Base-by-base conservation (phyloP, 75 land plant genomes). In the Larix kaempferi region DNA sequence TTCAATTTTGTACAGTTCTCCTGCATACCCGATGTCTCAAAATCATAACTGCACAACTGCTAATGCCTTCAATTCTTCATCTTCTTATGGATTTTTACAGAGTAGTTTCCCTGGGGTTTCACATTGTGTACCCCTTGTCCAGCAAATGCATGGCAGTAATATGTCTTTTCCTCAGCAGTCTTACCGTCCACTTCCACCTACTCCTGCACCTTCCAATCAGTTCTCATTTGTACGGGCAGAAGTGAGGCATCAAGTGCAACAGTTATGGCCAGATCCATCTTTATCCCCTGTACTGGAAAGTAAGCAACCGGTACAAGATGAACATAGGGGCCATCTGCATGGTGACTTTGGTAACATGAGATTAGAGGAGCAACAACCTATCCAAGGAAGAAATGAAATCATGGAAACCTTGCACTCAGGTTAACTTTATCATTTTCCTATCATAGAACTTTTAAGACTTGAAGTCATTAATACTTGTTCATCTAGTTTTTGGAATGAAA, bases 211-310 rank as follows among this genome's bases (percentile, higher is more conserved):
- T 55, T 78, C 92, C 81, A 86, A 82, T 86, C 90, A 90, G 33
- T 90, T 88, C 64, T 86, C 92, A 16, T 90, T 81, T 82, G 78
- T 84, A 60, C 83, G 82, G 16, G 71, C 78, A 65, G 86, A 86
- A 41, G 63, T 77, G 25, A 76, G 74, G 15, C 88, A 82, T 13
- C 74, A 74, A 29, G 11, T 56, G 26, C 82, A 80, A 10, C 57
- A 88, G 23, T 49, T 21, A 12, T 73, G 83, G 79, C 80, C 60
- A 37, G 78, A 73, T 21, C 54, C 64, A 29, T 77, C 83, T 21
- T 80, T 79, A 10, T 81, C 62, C 25, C 26, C 83, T 16, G 57
- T 67, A n/a, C 19, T 52, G 0, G 75, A 75, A 6, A 79, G 74
- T n/a, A 77, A 39, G 37, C 82, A 79, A 26, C 67, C n/a, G 62